These are phyloP conservation scores for Opeltia flavorubescens DNA, from an alignment of 495 filamentous ascomycete species.

Conservation along the genomic window DNA sequence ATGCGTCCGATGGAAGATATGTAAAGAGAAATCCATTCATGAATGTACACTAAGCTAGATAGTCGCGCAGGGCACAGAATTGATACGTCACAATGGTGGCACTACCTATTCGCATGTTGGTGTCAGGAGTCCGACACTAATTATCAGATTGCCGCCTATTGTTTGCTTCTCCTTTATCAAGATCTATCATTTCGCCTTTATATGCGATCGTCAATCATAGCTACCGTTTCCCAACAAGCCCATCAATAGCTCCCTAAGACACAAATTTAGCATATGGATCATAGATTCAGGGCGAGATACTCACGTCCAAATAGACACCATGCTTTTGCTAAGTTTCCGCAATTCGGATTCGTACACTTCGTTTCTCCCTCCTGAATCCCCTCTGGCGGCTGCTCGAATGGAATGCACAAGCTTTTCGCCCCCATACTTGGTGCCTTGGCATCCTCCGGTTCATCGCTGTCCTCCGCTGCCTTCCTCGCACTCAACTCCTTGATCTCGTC, in stretches of 20 bases:
- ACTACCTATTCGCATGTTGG: too few relatives aligned
- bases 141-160: too few relatives aligned
- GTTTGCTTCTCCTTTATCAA: too few relatives aligned
- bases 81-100: too few relatives aligned
- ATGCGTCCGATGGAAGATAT: too few relatives aligned
- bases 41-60: too few relatives aligned
- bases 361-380: slow-evolving; percentile 65
- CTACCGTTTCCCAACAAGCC: too few relatives aligned
- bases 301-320: slow-evolving; percentile 77
- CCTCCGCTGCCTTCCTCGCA: slow-evolving; percentile 52
- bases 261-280: background rate
- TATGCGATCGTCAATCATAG: too few relatives aligned
- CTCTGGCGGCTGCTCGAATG: slow-evolving; percentile 87
- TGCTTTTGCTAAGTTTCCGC: slow-evolving; percentile 52
- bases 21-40: too few relatives aligned
- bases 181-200: too few relatives aligned
- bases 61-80: too few relatives aligned
- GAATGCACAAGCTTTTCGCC: slow-evolving; percentile 94
- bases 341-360: slow-evolving; percentile 82
- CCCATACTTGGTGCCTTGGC: slow-evolving; percentile 84
- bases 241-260: background rate
- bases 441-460: slow-evolving; percentile 51
- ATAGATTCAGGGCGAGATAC: background rate
- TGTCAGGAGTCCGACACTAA: too few relatives aligned
- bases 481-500: slow-evolving; percentile 87